A percentile compares a stretch with the other conserved stretches of the same genome.
Conservation (phyloP, 139 green algal genomes). For the Volvox africanus region DNA sequence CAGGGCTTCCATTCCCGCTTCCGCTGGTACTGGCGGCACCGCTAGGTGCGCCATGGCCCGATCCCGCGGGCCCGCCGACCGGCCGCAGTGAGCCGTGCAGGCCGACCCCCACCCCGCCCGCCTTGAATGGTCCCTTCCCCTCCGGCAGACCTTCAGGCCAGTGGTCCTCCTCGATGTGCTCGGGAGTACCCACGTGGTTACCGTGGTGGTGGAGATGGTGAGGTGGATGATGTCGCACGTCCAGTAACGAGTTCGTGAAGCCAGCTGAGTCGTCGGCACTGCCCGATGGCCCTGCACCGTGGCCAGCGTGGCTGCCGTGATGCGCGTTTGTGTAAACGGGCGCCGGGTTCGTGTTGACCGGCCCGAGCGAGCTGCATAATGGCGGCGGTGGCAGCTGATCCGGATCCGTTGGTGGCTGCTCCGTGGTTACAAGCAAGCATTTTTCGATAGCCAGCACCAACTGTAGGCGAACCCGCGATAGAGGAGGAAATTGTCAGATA, state of each 20-base stretch:
- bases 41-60: background rate
- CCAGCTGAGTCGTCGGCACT: slow-evolving; percentile 7
- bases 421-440: slow-evolving; percentile 71
- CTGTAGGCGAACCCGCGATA: background rate
- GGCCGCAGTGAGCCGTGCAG: slow-evolving; percentile 18
- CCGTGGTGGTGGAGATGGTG: slow-evolving; percentile 18
- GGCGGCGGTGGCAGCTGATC: slow-evolving; percentile 40
- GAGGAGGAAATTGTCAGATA: no score
- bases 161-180: slow-evolving; percentile 54
- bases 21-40: background rate
- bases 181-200: slow-evolving; percentile 35
- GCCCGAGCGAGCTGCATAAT: slow-evolving; percentile 10
- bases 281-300: background rate
- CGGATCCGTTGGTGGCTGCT: slow-evolving; percentile 22
- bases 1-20: background rate
- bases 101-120: slow-evolving; percentile 14
- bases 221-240: slow-evolving; percentile 23
- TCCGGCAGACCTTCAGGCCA: slow-evolving; percentile 43
- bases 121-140: slow-evolving; percentile 38
- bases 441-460: slow-evolving; percentile 67
- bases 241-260: slow-evolving; percentile 42
- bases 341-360: slow-evolving; percentile 39
- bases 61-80: background rate
- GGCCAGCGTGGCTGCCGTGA: slow-evolving; percentile 7
- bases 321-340: slow-evolving; percentile 23